A percentile compares a stretch with the other conserved stretches of the same genome.
These are phyloP conservation scores for Fistulina hepatica DNA, from an alignment of 1,284 basidiomycete genomes.

Conservation along the genomic window DNA sequence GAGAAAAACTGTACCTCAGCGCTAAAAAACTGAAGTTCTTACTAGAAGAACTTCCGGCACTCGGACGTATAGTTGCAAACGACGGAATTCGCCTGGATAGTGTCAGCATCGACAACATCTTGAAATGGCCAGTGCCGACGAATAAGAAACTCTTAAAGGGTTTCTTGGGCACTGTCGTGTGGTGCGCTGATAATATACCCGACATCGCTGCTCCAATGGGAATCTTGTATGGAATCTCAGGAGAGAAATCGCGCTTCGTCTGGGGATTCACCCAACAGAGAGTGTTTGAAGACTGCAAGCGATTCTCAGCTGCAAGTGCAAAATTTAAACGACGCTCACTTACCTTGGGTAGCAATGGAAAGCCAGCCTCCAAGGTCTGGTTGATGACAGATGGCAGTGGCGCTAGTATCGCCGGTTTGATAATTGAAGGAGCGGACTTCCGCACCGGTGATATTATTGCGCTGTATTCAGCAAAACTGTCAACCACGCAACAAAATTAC, in stretches of 20 bases:
- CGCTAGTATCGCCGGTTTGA: conserved; percentile 4
- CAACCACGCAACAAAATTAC: conserved; percentile 28
- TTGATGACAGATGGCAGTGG: conserved; percentile 7
- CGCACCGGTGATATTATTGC: conserved; percentile 12
- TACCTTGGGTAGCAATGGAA: neutral
- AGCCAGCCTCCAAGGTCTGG: conserved; percentile 3
- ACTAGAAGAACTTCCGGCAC: conserved; percentile 16
- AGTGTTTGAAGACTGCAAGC: conserved; percentile 17
- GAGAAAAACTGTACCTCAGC: conserved; percentile 14
- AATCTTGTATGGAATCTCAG: conserved; percentile 13
- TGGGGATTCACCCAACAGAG: conserved; percentile 17
- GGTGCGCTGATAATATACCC: conserved; percentile 11
- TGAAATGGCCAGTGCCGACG: conserved; percentile 21
- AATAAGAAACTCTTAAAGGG: conserved; percentile 5
- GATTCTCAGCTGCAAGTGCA: neutral
- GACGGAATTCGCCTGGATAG: conserved; percentile 19
- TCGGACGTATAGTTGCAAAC: conserved; percentile 23
- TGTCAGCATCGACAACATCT: conserved; percentile 17
- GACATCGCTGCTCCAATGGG: conserved; percentile 14
- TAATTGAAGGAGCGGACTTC: conserved; percentile 8
- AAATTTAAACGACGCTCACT: neutral
- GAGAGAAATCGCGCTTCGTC: conserved; percentile 9
- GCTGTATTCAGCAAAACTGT: conserved; percentile 28
- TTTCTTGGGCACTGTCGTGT: conserved; percentile 16
- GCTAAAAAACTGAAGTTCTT: conserved; percentile 22